Conservation (phyloP, 495 filamentous ascomycete genomes). For the Corynascus novoguineensis region DNA sequence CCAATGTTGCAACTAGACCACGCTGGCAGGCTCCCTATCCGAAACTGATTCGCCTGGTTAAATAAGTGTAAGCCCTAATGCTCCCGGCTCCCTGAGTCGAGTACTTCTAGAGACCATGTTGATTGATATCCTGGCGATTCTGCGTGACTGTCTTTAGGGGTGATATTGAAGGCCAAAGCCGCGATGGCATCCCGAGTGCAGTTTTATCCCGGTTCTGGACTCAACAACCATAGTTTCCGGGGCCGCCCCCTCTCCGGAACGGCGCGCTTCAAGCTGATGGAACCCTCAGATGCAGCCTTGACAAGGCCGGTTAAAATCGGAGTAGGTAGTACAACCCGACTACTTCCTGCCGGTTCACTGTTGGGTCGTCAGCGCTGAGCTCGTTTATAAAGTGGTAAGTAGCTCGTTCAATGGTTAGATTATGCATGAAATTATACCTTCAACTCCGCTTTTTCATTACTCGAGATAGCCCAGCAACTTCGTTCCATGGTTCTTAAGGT, state of each 20-base stretch:
- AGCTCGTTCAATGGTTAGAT: not conserved
- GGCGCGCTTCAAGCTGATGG: not conserved
- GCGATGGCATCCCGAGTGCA: not conserved
- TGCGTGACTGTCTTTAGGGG: not conserved
- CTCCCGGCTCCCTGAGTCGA: too few species aligned
- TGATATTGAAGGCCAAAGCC: not conserved
- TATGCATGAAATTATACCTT: not conserved
- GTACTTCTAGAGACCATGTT: not conserved
- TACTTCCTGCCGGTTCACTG: not conserved
- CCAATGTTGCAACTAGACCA: too few species aligned
- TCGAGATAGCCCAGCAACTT: not conserved
- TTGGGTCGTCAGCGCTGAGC: not conserved
- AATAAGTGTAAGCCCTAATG: too few species aligned
- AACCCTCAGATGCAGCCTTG: not conserved
- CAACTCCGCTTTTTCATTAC: not conserved
- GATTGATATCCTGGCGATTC: not conserved
- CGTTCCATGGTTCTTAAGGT: not conserved
- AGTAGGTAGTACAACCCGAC: not conserved
- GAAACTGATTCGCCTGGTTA: too few species aligned
- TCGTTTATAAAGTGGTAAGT: not conserved
- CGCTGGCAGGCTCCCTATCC: too few species aligned
- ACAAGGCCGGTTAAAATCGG: conserved; percentile 2
- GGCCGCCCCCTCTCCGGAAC: not conserved
- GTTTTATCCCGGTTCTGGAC: not conserved
- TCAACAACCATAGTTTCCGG: not conserved